Conservation (phyloP, 1,284 basidiomycete genomes). For the Sporisorium reilianum region DNA sequence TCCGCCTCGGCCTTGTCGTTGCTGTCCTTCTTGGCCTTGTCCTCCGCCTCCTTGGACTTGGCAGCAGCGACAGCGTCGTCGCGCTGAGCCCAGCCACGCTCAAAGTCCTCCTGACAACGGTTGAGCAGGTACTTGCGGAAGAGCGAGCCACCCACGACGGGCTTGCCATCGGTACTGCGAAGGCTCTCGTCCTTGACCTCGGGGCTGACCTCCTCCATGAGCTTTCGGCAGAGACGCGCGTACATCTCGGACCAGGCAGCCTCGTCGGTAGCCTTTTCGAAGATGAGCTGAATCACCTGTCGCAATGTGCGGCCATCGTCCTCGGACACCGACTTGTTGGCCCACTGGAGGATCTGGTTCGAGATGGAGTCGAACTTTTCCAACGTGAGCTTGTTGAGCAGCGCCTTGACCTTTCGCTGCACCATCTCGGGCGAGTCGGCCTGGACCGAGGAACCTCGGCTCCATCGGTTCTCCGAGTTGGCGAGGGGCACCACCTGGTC, state of each 20-base stretch:
- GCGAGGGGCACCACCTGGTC: conserved; percentile 79
- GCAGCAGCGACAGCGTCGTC: conserved; percentile 74
- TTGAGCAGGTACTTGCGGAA: conserved; percentile 91
- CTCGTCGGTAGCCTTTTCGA: conserved; percentile 97
- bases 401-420: conserved; percentile 89
- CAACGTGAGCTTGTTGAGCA: conserved; percentile 97
- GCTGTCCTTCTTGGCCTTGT: conserved; percentile 73
- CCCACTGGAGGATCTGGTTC: conserved; percentile 90
- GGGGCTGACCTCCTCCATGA: conserved; percentile 88
- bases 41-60: conserved; percentile 73
- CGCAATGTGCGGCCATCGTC: conserved; percentile 92
- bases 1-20: conserved; percentile 71
- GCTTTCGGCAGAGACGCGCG: conserved; percentile 90
- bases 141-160: conserved; percentile 84
- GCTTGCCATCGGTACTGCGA: conserved; percentile 80
- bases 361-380: conserved; percentile 97
- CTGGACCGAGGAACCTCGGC: conserved; percentile 51
- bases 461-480: conserved; percentile 85
- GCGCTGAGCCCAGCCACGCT: conserved; percentile 79
- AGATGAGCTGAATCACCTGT: conserved; percentile 93
- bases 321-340: conserved; percentile 92
- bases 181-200: conserved; percentile 83
- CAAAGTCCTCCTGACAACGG: conserved; percentile 94
- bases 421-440: conserved; percentile 83
- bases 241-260: conserved; percentile 97